Conservation (phyloP, 495 filamentous ascomycete species). For the Tuber brumale region DNA sequence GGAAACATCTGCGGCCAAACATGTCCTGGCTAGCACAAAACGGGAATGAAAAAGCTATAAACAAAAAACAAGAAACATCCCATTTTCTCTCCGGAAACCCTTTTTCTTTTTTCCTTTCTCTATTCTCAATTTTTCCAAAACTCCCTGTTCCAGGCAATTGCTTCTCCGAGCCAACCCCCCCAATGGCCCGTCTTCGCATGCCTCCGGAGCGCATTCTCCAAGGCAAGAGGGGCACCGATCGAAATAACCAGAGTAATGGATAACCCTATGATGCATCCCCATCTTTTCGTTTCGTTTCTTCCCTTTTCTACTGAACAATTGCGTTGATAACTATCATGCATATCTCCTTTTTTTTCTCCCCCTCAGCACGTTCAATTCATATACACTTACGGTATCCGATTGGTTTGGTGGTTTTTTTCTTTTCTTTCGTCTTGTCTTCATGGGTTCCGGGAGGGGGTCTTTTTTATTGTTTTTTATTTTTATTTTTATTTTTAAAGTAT, state of each 20-base stretch:
- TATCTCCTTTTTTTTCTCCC: neutral
- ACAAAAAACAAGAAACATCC: neutral
- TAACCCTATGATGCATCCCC: neutral
- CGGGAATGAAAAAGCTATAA: neutral
- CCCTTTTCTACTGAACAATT: neutral
- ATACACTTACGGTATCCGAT: neutral
- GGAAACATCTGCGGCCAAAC: neutral
- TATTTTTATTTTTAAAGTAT: neutral
- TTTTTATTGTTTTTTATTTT: neutral
- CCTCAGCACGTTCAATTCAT: neutral
- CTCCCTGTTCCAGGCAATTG: neutral
- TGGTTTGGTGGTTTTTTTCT: conserved; percentile 21
- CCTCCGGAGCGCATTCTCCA: neutral
- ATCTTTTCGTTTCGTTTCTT: neutral
- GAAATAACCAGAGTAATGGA: neutral
- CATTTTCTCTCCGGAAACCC: neutral
- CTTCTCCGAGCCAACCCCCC: neutral
- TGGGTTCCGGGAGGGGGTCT: conserved; percentile 6
- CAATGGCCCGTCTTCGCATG: neutral
- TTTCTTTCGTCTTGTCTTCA: neutral
- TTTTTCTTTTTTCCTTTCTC: conserved; percentile 13
- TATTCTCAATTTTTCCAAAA: conserved; percentile 13
- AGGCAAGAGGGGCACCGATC: neutral
- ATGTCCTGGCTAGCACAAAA: neutral
- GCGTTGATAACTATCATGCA: neutral